phyloP scores from a whole-genome alignment of 352 stramenopile species.

The Halophytophthora polymorphica region DNA sequence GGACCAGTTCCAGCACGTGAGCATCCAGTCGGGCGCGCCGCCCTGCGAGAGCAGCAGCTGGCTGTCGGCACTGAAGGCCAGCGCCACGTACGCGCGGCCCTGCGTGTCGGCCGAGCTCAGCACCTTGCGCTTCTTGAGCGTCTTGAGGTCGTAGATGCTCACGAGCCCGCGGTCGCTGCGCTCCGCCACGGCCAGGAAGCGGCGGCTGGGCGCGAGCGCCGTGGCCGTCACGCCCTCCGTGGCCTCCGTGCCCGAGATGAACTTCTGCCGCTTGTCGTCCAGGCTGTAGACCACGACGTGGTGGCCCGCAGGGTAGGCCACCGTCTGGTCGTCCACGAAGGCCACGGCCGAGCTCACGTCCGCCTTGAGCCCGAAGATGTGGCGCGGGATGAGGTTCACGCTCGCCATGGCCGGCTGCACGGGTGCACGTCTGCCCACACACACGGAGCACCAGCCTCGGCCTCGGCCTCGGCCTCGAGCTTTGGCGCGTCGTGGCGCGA shows the following conservation, averaged over 20 bases:
- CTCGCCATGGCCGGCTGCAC: slow-evolving; percentile 3
- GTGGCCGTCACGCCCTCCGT: slow-evolving; percentile 68
- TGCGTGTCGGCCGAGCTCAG: slow-evolving; percentile 67
- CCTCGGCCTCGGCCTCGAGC: too few species aligned
- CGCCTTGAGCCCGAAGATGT: slow-evolving; percentile 90
- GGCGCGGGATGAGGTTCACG: slow-evolving; percentile 26
- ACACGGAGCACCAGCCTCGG: too few species aligned
- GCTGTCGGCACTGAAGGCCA: slow-evolving; percentile 90
- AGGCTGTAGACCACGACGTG: slow-evolving; percentile 85
- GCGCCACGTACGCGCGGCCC: slow-evolving; percentile 64
- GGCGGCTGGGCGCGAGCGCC: slow-evolving; percentile 62
- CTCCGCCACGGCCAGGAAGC: slow-evolving; percentile 79
- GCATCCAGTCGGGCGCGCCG: slow-evolving; percentile 80
- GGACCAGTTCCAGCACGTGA: slow-evolving; percentile 92
- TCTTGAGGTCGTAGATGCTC: slow-evolving; percentile 88
- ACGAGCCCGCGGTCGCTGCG: slow-evolving; percentile 67
- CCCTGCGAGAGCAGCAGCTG: slow-evolving; percentile 89
- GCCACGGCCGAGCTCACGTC: slow-evolving; percentile 79
- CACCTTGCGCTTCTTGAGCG: slow-evolving; percentile 89
- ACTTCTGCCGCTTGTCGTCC: slow-evolving; percentile 91
- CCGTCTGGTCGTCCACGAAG: slow-evolving; percentile 82
- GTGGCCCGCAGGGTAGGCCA: slow-evolving; percentile 87
- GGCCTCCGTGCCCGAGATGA: slow-evolving; percentile 77
- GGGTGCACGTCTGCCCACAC: not conserved
- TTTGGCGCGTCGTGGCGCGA: too few species aligned